Evolutionary conservation across 176 grass and related monocot species (phyloP), one percentile per base, ranked within the genome.

Genomic region (Carex parvula): DNA sequence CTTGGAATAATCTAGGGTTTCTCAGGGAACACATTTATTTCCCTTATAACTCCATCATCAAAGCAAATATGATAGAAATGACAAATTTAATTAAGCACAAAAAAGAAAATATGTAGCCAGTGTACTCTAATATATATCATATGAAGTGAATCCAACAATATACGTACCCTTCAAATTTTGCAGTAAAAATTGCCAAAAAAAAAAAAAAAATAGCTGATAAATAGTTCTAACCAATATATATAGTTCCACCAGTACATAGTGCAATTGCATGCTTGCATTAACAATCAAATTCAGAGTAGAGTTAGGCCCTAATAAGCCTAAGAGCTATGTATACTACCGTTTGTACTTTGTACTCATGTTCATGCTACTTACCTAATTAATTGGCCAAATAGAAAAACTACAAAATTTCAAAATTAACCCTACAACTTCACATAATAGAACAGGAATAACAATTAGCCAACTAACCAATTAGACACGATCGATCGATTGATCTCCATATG

Each of bases 381-480:
- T 76, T 62, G 29, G 52, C 21, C 80, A 32, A 68, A 55, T 21
- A 83, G 54, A 20, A 65, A 5, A 52, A 50, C 61, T 68, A 57
- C 41, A 53, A 83, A 83, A 82, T 68, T 83, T 83, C 80, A 83
- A 83, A 81, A 83, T 5, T 30, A 67, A 83, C 61, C 61, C 80
- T 83, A 83, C 39, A 83, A 68, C 24, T 52, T 52, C 35, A 68
- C 80, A 68, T 67, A 82, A 69, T 60, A 64, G 52, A 66, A 58
- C 33, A 64, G 8, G 16, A 76, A 79, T 56, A 85, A 48, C 53
- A 67, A 83, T 67, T 70, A 83, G 81, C 54, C 48, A 77, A 80
- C 68, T 39, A 86, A 86, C 11, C 60, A 57, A 69, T 33, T 72
- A 84, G 70, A 20, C 75, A 88, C 42, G 42, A 44, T 39, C n/a